phyloP scores from a whole-genome alignment of 257 asterid species.

The Ligustrum vulgare region DNA sequence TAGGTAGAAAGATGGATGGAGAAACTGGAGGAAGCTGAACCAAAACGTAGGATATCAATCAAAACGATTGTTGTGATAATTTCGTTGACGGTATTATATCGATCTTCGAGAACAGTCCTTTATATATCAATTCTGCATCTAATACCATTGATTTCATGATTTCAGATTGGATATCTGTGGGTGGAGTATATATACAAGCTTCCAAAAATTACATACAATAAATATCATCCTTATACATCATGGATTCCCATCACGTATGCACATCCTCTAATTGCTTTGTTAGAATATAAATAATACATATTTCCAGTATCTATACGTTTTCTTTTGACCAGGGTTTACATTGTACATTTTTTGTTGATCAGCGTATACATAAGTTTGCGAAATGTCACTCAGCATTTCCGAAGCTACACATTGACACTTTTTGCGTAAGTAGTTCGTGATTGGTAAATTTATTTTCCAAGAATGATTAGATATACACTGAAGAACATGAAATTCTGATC shows the following conservation, averaged over 20 bases:
- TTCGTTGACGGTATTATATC: slow-evolving; percentile 55
- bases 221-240: slow-evolving; percentile 93
- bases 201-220: slow-evolving; percentile 73
- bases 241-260: slow-evolving; percentile 91
- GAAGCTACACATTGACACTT: slow-evolving; percentile 80
- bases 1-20: slow-evolving; percentile 97
- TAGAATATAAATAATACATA: slow-evolving; percentile 7
- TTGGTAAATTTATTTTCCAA: neutral
- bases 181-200: slow-evolving; percentile 82
- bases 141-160: slow-evolving; percentile 11
- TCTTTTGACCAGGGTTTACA: slow-evolving; percentile 11
- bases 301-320: slow-evolving; percentile 10
- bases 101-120: slow-evolving; percentile 23
- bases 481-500: slow-evolving; percentile 12
- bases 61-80: slow-evolving; percentile 51
- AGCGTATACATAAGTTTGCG: slow-evolving; percentile 80
- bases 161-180: slow-evolving; percentile 85
- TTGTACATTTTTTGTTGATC: slow-evolving; percentile 33
- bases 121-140: slow-evolving; percentile 21
- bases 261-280: slow-evolving; percentile 17
- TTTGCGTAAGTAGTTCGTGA: slow-evolving; percentile 68
- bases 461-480: slow-evolving; percentile 6
- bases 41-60: slow-evolving; percentile 62
- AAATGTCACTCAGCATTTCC: slow-evolving; percentile 78
- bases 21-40: slow-evolving; percentile 85